These are phyloP conservation scores for Ustilago curta DNA, from an alignment of 1,284 basidiomycete genomes.

Conservation along the genomic window DNA sequence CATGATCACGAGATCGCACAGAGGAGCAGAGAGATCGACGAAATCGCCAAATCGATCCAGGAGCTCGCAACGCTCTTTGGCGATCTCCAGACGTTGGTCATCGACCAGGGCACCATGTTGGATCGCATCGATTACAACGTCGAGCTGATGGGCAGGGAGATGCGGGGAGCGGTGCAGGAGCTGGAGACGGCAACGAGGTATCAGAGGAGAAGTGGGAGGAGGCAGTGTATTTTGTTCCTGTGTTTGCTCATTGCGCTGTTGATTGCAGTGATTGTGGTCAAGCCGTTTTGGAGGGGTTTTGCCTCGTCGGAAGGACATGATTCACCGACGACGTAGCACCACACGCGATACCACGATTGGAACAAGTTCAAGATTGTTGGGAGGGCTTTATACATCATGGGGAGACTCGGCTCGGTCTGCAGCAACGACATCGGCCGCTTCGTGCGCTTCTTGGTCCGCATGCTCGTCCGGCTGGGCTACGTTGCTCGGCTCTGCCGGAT, in stretches of 20 bases:
- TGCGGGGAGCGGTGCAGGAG: slow-evolving; percentile 86
- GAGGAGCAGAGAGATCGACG: slow-evolving; percentile 79
- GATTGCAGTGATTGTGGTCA: slow-evolving; percentile 82
- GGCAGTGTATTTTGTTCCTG: slow-evolving; percentile 92
- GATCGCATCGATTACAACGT: slow-evolving; percentile 98
- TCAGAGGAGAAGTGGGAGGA: slow-evolving; percentile 89
- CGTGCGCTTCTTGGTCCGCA: slow-evolving; percentile 48
- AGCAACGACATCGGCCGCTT: slow-evolving; percentile 41
- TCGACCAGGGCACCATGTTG: slow-evolving; percentile 96
- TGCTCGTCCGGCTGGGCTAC: slow-evolving; percentile 25
- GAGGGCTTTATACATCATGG: slow-evolving; percentile 4
- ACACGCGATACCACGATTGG: background rate
- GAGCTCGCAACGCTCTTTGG: slow-evolving; percentile 95
- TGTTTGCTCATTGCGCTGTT: slow-evolving; percentile 88
- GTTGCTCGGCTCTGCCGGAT: slow-evolving; percentile 17
- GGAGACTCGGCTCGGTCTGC: slow-evolving; percentile 23
- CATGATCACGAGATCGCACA: slow-evolving; percentile 53
- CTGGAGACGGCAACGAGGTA: slow-evolving; percentile 87
- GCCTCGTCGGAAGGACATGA: background rate
- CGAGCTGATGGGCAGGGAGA: slow-evolving; percentile 84
- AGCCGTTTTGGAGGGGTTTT: slow-evolving; percentile 72
- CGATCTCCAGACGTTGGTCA: slow-evolving; percentile 90
- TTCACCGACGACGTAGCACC: background rate
- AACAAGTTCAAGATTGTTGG: background rate
- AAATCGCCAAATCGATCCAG: slow-evolving; percentile 92